A percentile compares a stretch with the other conserved stretches of the same genome.
Evolutionary conservation across 139 green algal genomes (phyloP).

Genomic region (Chlorokybus atmophyticus): DNA sequence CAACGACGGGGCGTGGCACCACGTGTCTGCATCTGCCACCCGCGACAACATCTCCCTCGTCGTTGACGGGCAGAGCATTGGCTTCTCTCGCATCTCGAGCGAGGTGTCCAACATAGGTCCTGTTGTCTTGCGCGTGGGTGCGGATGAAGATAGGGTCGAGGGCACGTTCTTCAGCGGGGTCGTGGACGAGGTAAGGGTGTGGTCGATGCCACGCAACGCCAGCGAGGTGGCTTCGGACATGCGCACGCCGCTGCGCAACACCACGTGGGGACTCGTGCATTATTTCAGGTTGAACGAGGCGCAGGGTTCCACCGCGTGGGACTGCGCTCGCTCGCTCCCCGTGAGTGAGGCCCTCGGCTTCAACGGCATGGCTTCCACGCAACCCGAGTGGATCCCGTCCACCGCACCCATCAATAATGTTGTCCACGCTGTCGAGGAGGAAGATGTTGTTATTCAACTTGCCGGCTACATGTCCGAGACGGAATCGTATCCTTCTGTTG

Average conservation of each 20-base stretch:
- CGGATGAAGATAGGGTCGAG: no score
- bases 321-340: background rate
- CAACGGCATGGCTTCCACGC: background rate
- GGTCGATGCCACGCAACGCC: background rate
- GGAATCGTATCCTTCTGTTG: no score
- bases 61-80: background rate
- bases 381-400: background rate
- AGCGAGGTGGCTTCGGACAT: background rate
- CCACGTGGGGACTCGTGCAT: background rate
- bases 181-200: constrained; percentile 2
- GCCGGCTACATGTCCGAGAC: no score
- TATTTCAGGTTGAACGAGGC: background rate
- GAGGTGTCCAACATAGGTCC: no score
- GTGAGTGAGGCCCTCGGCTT: background rate
- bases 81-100: no score
- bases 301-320: background rate
- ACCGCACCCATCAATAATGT: background rate
- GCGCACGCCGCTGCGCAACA: background rate
- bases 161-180: constrained; percentile 3
- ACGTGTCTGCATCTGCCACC: constrained; percentile 9
- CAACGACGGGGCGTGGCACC: constrained; percentile 5
- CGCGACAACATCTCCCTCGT: background rate
- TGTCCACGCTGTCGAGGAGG: background rate
- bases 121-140: no score
- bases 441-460: background rate